Conservation (phyloP, 306 rosid species). For the Trichosanthes cucumerina region DNA sequence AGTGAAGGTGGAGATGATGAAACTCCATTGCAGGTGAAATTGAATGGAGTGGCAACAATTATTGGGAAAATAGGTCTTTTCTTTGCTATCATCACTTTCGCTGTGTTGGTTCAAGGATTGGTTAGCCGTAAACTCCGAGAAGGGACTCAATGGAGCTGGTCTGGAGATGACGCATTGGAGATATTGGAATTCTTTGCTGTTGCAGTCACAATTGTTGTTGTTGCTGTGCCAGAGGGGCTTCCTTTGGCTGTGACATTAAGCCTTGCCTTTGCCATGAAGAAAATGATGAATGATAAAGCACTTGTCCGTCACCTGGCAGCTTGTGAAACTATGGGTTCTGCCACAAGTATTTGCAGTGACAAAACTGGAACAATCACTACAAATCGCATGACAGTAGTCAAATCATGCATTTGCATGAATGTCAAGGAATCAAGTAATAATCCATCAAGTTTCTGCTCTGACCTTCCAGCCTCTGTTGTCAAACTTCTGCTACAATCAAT, state of each 20-base stretch:
- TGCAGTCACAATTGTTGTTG: slow-evolving; percentile 91
- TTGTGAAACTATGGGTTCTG: slow-evolving; percentile 98
- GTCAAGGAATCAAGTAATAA: slow-evolving; percentile 41
- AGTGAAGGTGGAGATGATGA: slow-evolving; percentile 97
- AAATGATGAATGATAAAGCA: slow-evolving; percentile 98
- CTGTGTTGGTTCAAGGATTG: slow-evolving; percentile 76
- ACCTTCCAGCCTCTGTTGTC: slow-evolving; percentile 48
- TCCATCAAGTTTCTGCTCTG: slow-evolving; percentile 43
- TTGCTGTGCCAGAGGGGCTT: slow-evolving; percentile 95
- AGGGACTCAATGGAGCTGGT: slow-evolving; percentile 61
- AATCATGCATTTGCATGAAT: slow-evolving; percentile 77
- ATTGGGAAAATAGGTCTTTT: slow-evolving; percentile 88
- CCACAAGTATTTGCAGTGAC: slow-evolving; percentile 90
- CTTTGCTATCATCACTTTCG: slow-evolving; percentile 74
- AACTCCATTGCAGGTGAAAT: slow-evolving; percentile 89
- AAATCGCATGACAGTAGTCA: slow-evolving; percentile 90
- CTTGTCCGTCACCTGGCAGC: slow-evolving; percentile 95
- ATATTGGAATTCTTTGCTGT: slow-evolving; percentile 79
- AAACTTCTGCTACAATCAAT: slow-evolving; percentile 62
- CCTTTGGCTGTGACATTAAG: slow-evolving; percentile 94
- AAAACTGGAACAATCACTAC: slow-evolving; percentile 94
- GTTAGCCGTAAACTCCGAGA: slow-evolving; percentile 42
- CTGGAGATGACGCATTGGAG: slow-evolving; percentile 69
- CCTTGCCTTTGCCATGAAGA: slow-evolving; percentile 97
- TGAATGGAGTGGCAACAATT: slow-evolving; percentile 95